These are phyloP conservation scores for Erythrobasidium hasegawianum DNA, from an alignment of 1,284 basidiomycete genomes.

Conservation along the genomic window DNA sequence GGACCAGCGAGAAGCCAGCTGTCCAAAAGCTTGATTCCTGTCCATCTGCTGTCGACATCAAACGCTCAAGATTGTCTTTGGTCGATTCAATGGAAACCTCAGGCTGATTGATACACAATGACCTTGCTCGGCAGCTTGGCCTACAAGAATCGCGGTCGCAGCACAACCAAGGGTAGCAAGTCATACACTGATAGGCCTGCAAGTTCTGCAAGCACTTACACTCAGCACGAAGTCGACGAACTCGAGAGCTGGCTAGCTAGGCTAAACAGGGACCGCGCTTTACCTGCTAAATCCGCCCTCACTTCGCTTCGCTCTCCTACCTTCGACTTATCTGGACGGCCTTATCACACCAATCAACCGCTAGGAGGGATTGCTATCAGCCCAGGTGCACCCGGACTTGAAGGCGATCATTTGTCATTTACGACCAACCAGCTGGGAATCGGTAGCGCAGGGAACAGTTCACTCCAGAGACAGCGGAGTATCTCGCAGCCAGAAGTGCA, in stretches of 20 bases:
- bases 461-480: neutral
- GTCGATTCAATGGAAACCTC: too few relatives aligned
- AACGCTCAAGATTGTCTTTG: too few relatives aligned
- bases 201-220: neutral
- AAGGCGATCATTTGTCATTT: neutral
- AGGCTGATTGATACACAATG: too few relatives aligned
- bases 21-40: too few relatives aligned
- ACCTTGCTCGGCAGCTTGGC: too few relatives aligned
- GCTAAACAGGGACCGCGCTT: slow-evolving; percentile 15
- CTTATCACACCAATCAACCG: neutral
- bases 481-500: neutral
- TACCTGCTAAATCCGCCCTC: slow-evolving; percentile 7
- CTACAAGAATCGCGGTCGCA: slow-evolving; percentile 1
- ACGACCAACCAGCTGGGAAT: too few relatives aligned
- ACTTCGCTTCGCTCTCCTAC: neutral
- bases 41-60: too few relatives aligned
- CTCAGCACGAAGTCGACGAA: slow-evolving; percentile 15
- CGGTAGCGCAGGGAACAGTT: too few relatives aligned
- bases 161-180: neutral
- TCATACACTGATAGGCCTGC: neutral
- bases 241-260: slow-evolving; percentile 25
- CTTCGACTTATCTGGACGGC: neutral
- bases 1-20: too few relatives aligned
- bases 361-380: neutral
- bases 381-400: neutral